These are phyloP conservation scores for Pelargonium citronellum DNA, from an alignment of 441 rosid species.

Conservation along the genomic window DNA sequence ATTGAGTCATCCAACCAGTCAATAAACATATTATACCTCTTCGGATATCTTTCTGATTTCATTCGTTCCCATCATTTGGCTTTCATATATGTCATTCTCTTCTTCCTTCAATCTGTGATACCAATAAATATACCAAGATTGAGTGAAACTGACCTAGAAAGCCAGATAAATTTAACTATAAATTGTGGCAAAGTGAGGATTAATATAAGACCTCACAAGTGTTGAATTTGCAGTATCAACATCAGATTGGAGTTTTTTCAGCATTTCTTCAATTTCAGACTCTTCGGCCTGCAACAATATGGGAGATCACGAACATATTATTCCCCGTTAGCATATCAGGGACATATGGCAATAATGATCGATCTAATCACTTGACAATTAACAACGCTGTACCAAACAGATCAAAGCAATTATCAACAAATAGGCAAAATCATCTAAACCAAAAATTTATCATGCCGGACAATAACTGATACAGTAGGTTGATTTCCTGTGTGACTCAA, in stretches of 20 bases:
- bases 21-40: slow-evolving; percentile 45
- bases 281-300: slow-evolving; percentile 63
- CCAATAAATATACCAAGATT: slow-evolving; percentile 13
- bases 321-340: slow-evolving; percentile 10
- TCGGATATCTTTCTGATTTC: slow-evolving; percentile 48
- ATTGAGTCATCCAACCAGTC: slow-evolving; percentile 13
- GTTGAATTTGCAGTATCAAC: slow-evolving; percentile 47
- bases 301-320: slow-evolving; percentile 3
- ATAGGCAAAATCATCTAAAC: slow-evolving; percentile 6
- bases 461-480: background rate
- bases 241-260: slow-evolving; percentile 50
- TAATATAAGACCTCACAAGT: slow-evolving; percentile 45
- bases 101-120: slow-evolving; percentile 64
- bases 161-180: slow-evolving; percentile 12
- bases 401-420: background rate
- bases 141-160: slow-evolving; percentile 18
- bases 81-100: slow-evolving; percentile 47
- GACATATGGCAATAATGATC: slow-evolving; percentile 6
- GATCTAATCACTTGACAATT: background rate
- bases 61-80: slow-evolving; percentile 31
- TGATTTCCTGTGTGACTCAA: background rate
- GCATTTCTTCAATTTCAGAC: slow-evolving; percentile 62
- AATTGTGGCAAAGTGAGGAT: slow-evolving; percentile 12
- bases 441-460: background rate
- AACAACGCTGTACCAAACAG: slow-evolving; percentile 11